Percentiles rank a stretch among this genome's conserved stretches.
These are phyloP conservation scores for Aquilaria malaccensis DNA, from an alignment of 345 rosid species.

Conservation along the genomic window DNA sequence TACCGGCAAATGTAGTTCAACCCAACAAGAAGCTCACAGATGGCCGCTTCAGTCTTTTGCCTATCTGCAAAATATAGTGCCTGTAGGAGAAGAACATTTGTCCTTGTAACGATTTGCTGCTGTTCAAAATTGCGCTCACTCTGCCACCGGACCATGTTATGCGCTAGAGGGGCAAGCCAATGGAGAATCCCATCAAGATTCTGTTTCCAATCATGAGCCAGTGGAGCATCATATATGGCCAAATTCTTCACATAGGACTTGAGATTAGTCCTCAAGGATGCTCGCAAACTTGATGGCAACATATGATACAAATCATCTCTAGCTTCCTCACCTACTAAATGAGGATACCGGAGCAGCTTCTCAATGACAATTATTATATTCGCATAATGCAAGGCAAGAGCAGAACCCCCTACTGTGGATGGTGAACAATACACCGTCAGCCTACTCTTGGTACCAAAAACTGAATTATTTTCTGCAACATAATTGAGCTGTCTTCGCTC, in stretches of 20 bases:
- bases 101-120: conserved; percentile 70
- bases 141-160: conserved; percentile 94
- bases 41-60: conserved; percentile 67
- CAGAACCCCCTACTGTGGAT: conserved; percentile 87
- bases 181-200: conserved; percentile 56
- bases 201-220: conserved; percentile 95
- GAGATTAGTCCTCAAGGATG: conserved; percentile 52
- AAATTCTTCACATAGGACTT: conserved; percentile 68
- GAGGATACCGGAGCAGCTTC: conserved; percentile 86
- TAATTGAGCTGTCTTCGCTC: conserved; percentile 25
- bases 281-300: conserved; percentile 78
- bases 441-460: conserved; percentile 47
- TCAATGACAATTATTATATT: conserved; percentile 83
- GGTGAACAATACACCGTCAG: conserved; percentile 44
- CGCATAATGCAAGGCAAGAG: conserved; percentile 84
- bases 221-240: conserved; percentile 88
- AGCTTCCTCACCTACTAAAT: conserved; percentile 90
- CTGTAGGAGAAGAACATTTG: conserved; percentile 81
- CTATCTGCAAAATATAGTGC: conserved; percentile 89
- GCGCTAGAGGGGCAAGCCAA: conserved; percentile 95
- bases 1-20: conserved; percentile 92
- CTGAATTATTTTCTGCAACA: conserved; percentile 19
- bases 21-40: conserved; percentile 84
- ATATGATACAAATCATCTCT: conserved; percentile 93
- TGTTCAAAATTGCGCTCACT: conserved; percentile 93